phyloP scores from a whole-genome alignment of 768 basidiomycete species.

The Lentinula raphanica region DNA sequence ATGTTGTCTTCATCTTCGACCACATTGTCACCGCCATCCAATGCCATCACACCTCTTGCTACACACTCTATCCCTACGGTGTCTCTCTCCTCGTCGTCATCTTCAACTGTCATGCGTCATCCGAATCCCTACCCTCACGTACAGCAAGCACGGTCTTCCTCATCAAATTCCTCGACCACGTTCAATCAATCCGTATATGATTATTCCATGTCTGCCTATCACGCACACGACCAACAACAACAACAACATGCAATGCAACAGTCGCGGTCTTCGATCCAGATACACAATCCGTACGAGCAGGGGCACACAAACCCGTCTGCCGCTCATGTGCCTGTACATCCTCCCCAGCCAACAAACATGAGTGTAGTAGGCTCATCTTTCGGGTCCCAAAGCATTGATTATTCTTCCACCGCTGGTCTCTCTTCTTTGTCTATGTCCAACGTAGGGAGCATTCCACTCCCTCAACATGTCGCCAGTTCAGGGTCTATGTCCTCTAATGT shows the following conservation, averaged over 20 bases:
- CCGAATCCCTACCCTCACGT: neutral
- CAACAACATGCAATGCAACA: slow-evolving; percentile 14
- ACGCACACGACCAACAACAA: slow-evolving; percentile 13
- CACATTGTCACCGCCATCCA: neutral
- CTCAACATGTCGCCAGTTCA: neutral
- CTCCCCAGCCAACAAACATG: neutral
- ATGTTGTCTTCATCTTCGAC: neutral
- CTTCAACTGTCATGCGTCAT: neutral
- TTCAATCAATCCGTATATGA: neutral
- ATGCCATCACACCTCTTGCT: neutral
- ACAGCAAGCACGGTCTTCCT: neutral
- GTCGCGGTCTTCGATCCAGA: slow-evolving; percentile 10
- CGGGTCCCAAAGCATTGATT: neutral
- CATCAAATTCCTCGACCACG: neutral
- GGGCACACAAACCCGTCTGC: neutral
- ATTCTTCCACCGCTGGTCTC: neutral
- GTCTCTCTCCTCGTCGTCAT: neutral
- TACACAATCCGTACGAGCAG: neutral
- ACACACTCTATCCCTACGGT: neutral
- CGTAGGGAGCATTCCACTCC: neutral
- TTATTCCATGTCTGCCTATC: neutral
- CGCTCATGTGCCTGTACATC: neutral
- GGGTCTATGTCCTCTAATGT: neutral
- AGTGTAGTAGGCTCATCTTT: neutral
- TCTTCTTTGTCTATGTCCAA: neutral